Percentiles rank a stretch among this genome's conserved stretches.
phyloP scores from a whole-genome alignment of 2,329 filamentous ascomycete species.

The Claviceps quebecensis region DNA sequence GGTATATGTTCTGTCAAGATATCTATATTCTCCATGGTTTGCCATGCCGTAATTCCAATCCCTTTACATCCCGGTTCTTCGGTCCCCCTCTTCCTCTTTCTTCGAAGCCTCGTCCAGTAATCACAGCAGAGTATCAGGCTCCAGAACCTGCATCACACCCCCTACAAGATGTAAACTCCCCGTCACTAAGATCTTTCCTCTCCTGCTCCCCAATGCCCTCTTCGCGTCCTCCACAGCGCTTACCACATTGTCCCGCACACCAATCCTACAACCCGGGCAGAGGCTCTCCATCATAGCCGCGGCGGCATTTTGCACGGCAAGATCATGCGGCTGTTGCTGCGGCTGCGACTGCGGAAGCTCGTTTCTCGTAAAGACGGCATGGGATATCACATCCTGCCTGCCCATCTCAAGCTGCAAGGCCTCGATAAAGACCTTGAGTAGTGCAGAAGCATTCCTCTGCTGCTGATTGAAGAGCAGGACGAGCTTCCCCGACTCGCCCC shows the following conservation, averaged over 20 bases:
- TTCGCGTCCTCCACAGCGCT: slow-evolving; percentile 51
- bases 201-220: slow-evolving; percentile 18
- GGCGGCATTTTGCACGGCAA: slow-evolving; percentile 52
- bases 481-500: slow-evolving; percentile 17
- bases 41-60: neutral
- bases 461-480: slow-evolving; percentile 88
- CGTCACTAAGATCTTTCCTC: slow-evolving; percentile 51
- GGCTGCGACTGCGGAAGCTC: slow-evolving; percentile 19
- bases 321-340: slow-evolving; percentile 9
- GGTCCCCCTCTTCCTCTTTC: neutral
- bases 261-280: slow-evolving; percentile 30
- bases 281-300: slow-evolving; percentile 45
- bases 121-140: slow-evolving; percentile 26
- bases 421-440: slow-evolving; percentile 49
- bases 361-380: slow-evolving; percentile 74
- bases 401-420: slow-evolving; percentile 31
- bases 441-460: slow-evolving; percentile 56
- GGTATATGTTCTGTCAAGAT: too few species aligned
- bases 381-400: slow-evolving; percentile 40
- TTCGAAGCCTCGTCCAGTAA: neutral
- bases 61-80: neutral
- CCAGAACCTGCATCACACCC: slow-evolving; percentile 60
- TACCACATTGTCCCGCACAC: slow-evolving; percentile 53
- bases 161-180: slow-evolving; percentile 79
- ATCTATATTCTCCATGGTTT: too few species aligned